Conservation (phyloP, 371 early-diverging fungal genomes). For the Apophysomyces ossiformis region DNA sequence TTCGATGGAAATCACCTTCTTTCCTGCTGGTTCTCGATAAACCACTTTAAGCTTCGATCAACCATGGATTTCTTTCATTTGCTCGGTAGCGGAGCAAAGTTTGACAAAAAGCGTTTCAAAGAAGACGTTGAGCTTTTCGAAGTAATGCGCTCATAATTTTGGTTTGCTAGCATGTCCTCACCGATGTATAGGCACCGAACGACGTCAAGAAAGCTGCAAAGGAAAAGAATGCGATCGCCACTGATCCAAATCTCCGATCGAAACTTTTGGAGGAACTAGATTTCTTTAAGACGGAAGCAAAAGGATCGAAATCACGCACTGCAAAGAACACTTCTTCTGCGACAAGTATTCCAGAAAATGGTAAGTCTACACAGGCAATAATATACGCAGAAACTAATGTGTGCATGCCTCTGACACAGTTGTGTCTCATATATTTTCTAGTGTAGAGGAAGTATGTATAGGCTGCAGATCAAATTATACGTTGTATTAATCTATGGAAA, state of each 20-base stretch:
- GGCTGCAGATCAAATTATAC: neutral
- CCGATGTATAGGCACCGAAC: conserved; percentile 17
- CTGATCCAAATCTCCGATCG: conserved; percentile 42
- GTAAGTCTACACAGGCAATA: neutral
- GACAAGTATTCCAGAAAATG: neutral
- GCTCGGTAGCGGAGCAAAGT: conserved; percentile 84
- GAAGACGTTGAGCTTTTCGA: conserved; percentile 78
- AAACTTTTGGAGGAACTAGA: conserved; percentile 51
- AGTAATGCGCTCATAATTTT: conserved; percentile 29
- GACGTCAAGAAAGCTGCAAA: conserved; percentile 14
- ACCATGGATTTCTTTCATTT: conserved; percentile 81
- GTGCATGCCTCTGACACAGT: neutral
- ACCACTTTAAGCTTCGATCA: neutral
- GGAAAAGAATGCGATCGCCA: conserved; percentile 38
- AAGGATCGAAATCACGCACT: neutral
- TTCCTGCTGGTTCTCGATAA: neutral
- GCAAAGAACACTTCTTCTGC: neutral
- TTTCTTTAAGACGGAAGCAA: conserved; percentile 41
- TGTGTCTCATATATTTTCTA: conserved; percentile 24
- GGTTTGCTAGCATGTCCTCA: conserved; percentile 13
- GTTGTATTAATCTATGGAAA: no score
- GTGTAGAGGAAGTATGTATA: conserved; percentile 27
- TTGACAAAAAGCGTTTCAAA: conserved; percentile 79
- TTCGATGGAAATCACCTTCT: neutral
- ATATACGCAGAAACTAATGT: neutral